A percentile compares a stretch with the other conserved stretches of the same genome.
Evolutionary conservation across 768 basidiomycete genomes (phyloP).

Genomic region (Xerocomus brunneocitrinus): DNA sequence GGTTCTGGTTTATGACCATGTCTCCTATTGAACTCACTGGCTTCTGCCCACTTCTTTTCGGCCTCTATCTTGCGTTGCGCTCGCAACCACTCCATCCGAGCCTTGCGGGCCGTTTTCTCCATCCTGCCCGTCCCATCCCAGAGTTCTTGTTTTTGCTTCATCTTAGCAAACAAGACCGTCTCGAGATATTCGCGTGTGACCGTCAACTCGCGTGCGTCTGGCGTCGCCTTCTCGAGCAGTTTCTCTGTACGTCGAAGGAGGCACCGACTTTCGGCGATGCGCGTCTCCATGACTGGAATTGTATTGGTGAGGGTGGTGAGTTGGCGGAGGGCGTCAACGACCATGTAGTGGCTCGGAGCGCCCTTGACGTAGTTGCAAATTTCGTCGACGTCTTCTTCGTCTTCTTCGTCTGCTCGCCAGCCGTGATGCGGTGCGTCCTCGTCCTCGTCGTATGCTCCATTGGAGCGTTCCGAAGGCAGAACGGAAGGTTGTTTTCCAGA

Average conservation of each 20-base stretch:
- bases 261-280: slow-evolving; percentile 17
- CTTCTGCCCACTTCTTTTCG: slow-evolving; percentile 18
- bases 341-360: slow-evolving; percentile 19
- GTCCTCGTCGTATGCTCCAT: background rate
- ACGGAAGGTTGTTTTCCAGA: background rate
- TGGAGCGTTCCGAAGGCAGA: background rate
- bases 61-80: slow-evolving; percentile 16
- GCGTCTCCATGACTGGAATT: slow-evolving; percentile 16
- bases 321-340: slow-evolving; percentile 27
- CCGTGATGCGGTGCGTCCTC: background rate
- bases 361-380: slow-evolving; percentile 3
- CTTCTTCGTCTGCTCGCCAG: slow-evolving; percentile 2
- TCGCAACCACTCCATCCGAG: slow-evolving; percentile 24
- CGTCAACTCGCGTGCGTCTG: slow-evolving; percentile 17
- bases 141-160: slow-evolving; percentile 29
- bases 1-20: slow-evolving; percentile 13
- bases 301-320: slow-evolving; percentile 22
- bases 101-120: slow-evolving; percentile 19
- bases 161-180: slow-evolving; percentile 19
- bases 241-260: slow-evolving; percentile 17
- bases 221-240: slow-evolving; percentile 11
- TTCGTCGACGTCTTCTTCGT: background rate
- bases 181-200: slow-evolving; percentile 27
- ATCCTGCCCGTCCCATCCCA: slow-evolving; percentile 30
- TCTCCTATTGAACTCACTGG: slow-evolving; percentile 9